phyloP scores from a whole-genome alignment of 345 rosid genomes.

The Acer negundo region DNA sequence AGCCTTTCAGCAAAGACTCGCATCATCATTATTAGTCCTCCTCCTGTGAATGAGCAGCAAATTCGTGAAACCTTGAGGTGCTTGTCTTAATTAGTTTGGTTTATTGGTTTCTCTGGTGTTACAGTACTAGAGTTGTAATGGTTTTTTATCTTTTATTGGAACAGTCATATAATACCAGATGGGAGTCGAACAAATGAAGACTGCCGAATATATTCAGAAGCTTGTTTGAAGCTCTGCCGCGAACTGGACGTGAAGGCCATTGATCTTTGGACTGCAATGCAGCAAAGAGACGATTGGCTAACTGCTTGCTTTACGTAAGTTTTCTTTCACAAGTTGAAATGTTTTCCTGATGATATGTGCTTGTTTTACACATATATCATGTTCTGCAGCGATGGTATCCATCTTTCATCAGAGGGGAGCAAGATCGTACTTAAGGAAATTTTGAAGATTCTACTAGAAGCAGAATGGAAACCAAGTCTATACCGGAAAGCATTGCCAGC shows the following conservation, averaged over 20 bases:
- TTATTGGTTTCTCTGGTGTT: slow-evolving; percentile 4
- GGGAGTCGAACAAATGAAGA: slow-evolving; percentile 58
- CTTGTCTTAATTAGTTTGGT: not conserved
- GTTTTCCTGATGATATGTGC: not conserved
- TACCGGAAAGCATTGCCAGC: slow-evolving; percentile 51
- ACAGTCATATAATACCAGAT: slow-evolving; percentile 27
- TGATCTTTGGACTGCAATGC: slow-evolving; percentile 74
- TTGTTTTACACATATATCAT: too few species aligned
- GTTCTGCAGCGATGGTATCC: slow-evolving; percentile 66
- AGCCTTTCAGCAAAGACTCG: slow-evolving; percentile 74
- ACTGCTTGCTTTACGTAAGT: slow-evolving; percentile 78
- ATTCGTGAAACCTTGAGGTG: slow-evolving; percentile 32
- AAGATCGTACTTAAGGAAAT: slow-evolving; percentile 64
- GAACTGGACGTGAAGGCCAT: slow-evolving; percentile 62
- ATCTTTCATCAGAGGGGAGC: slow-evolving; percentile 64
- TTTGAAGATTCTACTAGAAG: slow-evolving; percentile 50
- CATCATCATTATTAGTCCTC: slow-evolving; percentile 62
- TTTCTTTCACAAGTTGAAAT: not conserved
- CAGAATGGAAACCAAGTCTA: slow-evolving; percentile 78
- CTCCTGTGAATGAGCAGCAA: slow-evolving; percentile 75
- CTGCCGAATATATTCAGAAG: slow-evolving; percentile 65
- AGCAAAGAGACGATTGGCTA: slow-evolving; percentile 60
- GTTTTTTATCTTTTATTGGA: slow-evolving; percentile 1
- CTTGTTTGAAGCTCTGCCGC: slow-evolving; percentile 61
- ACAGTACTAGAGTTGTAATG: not conserved